Percentiles rank a stretch among this genome's conserved stretches.
phyloP scores from a whole-genome alignment of 495 filamentous ascomycete species.

The Rusavskia elegans region DNA sequence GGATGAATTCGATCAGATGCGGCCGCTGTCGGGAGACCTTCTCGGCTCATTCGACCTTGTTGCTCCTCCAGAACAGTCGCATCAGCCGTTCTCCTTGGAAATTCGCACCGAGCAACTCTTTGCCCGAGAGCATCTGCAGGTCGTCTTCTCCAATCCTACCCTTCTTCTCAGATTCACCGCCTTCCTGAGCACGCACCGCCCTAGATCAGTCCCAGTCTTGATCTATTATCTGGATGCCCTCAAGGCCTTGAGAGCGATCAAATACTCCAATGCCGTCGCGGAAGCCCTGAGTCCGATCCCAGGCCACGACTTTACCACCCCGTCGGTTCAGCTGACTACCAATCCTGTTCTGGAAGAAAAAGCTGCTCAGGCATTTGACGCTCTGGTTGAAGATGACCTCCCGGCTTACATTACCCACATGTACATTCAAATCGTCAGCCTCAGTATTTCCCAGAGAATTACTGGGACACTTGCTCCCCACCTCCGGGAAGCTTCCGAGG shows the following conservation, averaged over 20 bases:
- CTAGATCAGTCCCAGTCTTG: slow-evolving; percentile 53
- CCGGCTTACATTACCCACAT: slow-evolving; percentile 55
- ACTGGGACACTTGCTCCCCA: slow-evolving; percentile 38
- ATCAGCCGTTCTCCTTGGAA: slow-evolving; percentile 31
- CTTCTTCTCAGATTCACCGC: slow-evolving; percentile 49
- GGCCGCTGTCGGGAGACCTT: slow-evolving; percentile 10
- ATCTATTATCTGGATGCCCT: slow-evolving; percentile 51
- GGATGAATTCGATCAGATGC: slow-evolving; percentile 11
- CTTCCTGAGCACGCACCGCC: slow-evolving; percentile 56
- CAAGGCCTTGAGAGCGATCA: slow-evolving; percentile 55
- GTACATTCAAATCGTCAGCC: slow-evolving; percentile 40
- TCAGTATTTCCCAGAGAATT: slow-evolving; percentile 41
- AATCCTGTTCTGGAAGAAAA: slow-evolving; percentile 43
- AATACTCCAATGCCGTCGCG: slow-evolving; percentile 50
- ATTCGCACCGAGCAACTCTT: slow-evolving; percentile 47
- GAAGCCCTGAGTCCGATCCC: slow-evolving; percentile 34
- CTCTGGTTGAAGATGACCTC: slow-evolving; percentile 50
- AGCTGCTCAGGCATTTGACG: slow-evolving; percentile 39
- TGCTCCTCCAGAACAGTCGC: slow-evolving; percentile 7
- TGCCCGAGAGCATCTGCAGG: slow-evolving; percentile 43
- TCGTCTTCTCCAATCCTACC: slow-evolving; percentile 44
- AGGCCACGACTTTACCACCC: slow-evolving; percentile 27
- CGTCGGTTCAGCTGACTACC: slow-evolving; percentile 24
- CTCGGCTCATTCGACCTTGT: slow-evolving; percentile 15
- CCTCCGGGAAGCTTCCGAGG: slow-evolving; percentile 48